These are phyloP conservation scores for Fragaria nilgerrensis DNA, from an alignment of 306 rosid species.

Conservation along the genomic window DNA sequence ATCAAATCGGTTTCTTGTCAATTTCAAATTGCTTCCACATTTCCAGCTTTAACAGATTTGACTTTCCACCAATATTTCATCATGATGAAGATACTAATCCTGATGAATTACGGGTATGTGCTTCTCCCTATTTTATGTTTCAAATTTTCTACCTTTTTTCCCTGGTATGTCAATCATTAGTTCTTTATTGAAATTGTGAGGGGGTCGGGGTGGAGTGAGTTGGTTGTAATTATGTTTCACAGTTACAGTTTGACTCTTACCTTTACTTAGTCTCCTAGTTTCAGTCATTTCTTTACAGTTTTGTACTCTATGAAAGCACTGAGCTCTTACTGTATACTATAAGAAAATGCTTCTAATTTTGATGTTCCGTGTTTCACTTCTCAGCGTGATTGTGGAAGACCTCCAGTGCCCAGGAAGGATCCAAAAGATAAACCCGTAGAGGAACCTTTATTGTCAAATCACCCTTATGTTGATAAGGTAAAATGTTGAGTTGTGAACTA, in stretches of 20 bases:
- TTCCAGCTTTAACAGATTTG: constrained; percentile 88
- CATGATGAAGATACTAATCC: constrained; percentile 67
- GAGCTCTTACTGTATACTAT: background rate
- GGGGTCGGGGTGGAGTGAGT: background rate
- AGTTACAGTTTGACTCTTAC: background rate
- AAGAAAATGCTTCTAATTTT: constrained; percentile 13
- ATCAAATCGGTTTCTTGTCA: constrained; percentile 19
- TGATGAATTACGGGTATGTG: constrained; percentile 84
- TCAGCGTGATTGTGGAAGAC: constrained; percentile 90
- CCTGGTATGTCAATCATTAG: background rate
- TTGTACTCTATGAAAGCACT: background rate
- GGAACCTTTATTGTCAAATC: constrained; percentile 81
- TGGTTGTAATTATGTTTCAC: background rate
- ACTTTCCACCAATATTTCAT: constrained; percentile 81
- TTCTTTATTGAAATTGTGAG: background rate
- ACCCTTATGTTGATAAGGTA: constrained; percentile 91
- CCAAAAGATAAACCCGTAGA: constrained; percentile 85
- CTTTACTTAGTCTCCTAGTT: background rate
- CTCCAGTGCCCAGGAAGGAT: constrained; percentile 87
- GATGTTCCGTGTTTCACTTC: constrained; percentile 25
- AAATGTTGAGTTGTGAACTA: constrained; percentile 16
- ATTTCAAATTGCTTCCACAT: constrained; percentile 32
- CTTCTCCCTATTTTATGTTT: constrained; percentile 28
- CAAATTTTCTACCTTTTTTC: background rate
- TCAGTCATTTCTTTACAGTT: constrained; percentile 14